Percentiles rank a stretch among this genome's conserved stretches.
These are phyloP conservation scores for Albatrellus ellisii DNA, from an alignment of 768 basidiomycete genomes.

Conservation along the genomic window DNA sequence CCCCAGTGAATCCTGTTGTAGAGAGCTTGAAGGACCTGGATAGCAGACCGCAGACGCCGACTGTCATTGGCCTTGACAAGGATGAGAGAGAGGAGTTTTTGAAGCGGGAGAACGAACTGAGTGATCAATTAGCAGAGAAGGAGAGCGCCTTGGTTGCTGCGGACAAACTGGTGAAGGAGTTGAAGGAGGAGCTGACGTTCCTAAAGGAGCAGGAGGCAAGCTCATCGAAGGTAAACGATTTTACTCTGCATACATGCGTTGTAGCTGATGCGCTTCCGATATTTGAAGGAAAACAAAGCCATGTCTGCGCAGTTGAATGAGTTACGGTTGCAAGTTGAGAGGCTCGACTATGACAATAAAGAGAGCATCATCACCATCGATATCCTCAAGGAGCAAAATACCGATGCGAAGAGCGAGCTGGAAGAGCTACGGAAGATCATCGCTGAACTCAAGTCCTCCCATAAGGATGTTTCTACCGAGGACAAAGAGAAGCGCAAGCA, in stretches of 20 bases:
- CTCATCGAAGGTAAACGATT: constrained; percentile 48
- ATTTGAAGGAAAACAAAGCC: constrained; percentile 73
- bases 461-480: constrained; percentile 79
- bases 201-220: constrained; percentile 83
- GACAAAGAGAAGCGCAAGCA: constrained; percentile 99
- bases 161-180: constrained; percentile 78
- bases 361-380: constrained; percentile 88
- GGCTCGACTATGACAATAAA: constrained; percentile 92
- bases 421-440: constrained; percentile 81
- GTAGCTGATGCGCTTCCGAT: constrained; percentile 1
- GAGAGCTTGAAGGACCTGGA: constrained; percentile 67
- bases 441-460: constrained; percentile 62
- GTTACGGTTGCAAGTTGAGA: constrained; percentile 79
- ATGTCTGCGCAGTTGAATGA: constrained; percentile 93
- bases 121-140: constrained; percentile 84
- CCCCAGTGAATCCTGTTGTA: constrained; percentile 61
- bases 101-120: constrained; percentile 91
- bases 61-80: constrained; percentile 78
- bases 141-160: constrained; percentile 70
- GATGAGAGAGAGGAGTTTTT: constrained; percentile 98
- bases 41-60: constrained; percentile 87
- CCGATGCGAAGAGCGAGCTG: constrained; percentile 73
- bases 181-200: constrained; percentile 80
- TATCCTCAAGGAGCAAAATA: constrained; percentile 89
- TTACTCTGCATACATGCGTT: constrained; percentile 1